These are phyloP conservation scores for Takashimella koratensis DNA, from an alignment of 1,284 basidiomycete genomes.

Conservation along the genomic window DNA sequence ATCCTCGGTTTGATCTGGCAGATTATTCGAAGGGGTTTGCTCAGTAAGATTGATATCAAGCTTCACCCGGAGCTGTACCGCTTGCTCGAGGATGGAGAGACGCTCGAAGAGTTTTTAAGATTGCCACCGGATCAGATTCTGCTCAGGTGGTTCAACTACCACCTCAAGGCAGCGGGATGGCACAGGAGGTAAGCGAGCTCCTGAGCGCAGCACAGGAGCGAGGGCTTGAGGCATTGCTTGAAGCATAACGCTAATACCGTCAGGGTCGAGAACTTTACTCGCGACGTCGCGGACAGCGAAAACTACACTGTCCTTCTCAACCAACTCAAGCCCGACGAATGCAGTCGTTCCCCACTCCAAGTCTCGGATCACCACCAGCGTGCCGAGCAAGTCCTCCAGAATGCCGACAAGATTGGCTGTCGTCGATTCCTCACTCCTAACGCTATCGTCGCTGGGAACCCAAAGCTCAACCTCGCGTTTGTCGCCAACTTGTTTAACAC, in stretches of 20 bases:
- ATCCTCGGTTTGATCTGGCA: conserved; percentile 99
- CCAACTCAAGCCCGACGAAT: conserved; percentile 90
- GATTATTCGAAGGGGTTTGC: conserved; percentile 87
- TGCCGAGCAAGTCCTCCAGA: conserved; percentile 88
- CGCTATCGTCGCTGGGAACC: conserved; percentile 88
- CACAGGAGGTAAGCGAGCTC: conserved; percentile 60
- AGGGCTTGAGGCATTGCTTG: not conserved
- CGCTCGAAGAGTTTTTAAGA: conserved; percentile 87
- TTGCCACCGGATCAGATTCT: conserved; percentile 96
- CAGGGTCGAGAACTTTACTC: conserved; percentile 95
- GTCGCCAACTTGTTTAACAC: conserved; percentile 99
- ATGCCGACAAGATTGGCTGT: conserved; percentile 89
- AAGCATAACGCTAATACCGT: conserved; percentile 3
- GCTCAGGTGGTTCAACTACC: conserved; percentile 97
- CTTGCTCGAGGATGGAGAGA: conserved; percentile 93
- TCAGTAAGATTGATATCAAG: conserved; percentile 96
- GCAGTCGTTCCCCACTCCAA: conserved; percentile 88
- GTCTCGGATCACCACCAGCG: conserved; percentile 75
- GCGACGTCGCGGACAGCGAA: conserved; percentile 90
- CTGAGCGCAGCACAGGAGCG: not conserved
- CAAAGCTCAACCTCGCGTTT: conserved; percentile 97
- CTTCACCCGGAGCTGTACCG: conserved; percentile 95
- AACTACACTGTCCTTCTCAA: conserved; percentile 95
- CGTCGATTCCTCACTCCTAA: conserved; percentile 92
- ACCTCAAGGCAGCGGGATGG: conserved; percentile 93